Base-by-base conservation (phyloP, 2,329 filamentous ascomycete genomes). In the Dactylellina drechsleri region DNA sequence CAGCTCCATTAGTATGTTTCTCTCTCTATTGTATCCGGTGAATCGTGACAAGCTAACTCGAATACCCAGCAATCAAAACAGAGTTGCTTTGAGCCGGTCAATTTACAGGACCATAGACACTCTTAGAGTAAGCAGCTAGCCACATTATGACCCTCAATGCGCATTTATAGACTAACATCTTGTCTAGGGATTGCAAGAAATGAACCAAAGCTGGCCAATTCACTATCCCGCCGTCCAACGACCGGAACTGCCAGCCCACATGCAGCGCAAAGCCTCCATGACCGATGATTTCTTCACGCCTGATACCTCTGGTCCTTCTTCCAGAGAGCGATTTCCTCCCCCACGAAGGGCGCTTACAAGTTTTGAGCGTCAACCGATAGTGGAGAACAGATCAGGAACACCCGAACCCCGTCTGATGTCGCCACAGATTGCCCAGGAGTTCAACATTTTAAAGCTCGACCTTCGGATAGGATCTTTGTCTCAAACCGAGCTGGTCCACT, bases 391-490 rank as follows among this genome's bases (percentile, higher is more conserved):
- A 62, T 47, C 61, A 13, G 62, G 76, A 83, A 86, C 41, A 83
- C 83, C 53, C 8, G 93, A 96, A 80, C 94, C 94, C 13, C 87
- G 95, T 77, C 85, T 99, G 23, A 90, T 98, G 76, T 92, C 92
- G 1, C 92, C 93, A 31, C 92, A 98, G 82, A 93, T 98, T 77
- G 92, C 93, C 2, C 92, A 97, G 78, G 93, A 99, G 80, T 97
- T 98, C 79, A 98, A 94, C 0, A 90, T 99, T 36, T 83, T 99
- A 77, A 99, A 98, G 83, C 85, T 99, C 76, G 95, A 99, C 81
- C 84, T 99, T 68, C 97, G 97, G 83, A 86, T 99, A 66, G 93
- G 94, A 36, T 86, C 91, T 4, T 82, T 97, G 58, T 91, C 93
- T 75, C 95, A 98, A 80, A 87, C 92, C 0, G 93, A 98, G 80